Base-by-base conservation (phyloP, 1,139 yeast genomes). In the Diutina rugosa region DNA sequence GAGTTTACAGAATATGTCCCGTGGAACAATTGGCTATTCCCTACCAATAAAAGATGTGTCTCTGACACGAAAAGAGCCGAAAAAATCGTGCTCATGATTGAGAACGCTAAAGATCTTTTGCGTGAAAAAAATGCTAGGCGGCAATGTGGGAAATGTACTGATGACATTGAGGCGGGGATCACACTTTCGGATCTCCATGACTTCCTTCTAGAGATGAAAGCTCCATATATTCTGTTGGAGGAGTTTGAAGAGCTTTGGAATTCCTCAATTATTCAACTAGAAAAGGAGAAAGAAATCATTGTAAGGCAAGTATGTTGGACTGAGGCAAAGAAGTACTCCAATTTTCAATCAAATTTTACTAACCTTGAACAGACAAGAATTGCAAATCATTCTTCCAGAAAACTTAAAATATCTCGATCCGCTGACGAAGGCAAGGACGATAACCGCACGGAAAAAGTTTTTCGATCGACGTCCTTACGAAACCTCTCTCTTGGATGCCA, bases 161-260 rank as follows among this genome's bases (percentile, higher is more conserved):
- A 72, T 51, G 75, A 78, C 61, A 64, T 67, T 4, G 78, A 71
- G 49, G 80, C 82, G 53, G 87, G 87, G 3, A 72, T 86, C 41
- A 65, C 76, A 4, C 65, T 78, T 47, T 71, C 67, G 3, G 89
- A 84, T 56, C 69, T 87, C 51, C 84, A 84, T 65, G 81, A 81
- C 57, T 74, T 84, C 56, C 74, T 87, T 60, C 73, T 79, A 58
- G 76, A 80, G 10, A 72, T 81, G 78, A 75, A 82, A 68, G 79
- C 83, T 2, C 77, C 85, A 10, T 76, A 80, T 60, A 78, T 88
- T 48, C 74, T 82, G n/a, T 79, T 74, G 56, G 85, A 82, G 54
- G 95, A 89, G 62, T 91, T 90, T 70, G 85, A 87, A 61, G 89
- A 85, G 58, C 76, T 90, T 60, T 91, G 97, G 97, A 67, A 68